Conservation (phyloP, 345 rosid species). For the Kandelia obovata region DNA sequence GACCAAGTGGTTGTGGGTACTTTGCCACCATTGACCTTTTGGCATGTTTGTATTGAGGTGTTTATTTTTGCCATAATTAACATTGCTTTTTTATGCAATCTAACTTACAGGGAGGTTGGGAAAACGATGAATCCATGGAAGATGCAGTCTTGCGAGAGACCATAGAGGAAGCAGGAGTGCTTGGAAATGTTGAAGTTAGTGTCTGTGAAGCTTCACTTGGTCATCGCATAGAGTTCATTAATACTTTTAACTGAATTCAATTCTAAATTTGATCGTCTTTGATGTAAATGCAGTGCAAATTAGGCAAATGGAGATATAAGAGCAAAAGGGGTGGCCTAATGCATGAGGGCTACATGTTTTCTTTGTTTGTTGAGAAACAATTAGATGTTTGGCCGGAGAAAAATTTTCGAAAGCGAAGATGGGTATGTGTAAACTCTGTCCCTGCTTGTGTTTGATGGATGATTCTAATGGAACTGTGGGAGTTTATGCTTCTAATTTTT, state of each 20-base stretch:
- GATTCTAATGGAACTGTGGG: neutral
- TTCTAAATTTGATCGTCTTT: neutral
- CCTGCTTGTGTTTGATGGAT: neutral
- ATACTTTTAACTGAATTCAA: neutral
- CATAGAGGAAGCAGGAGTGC: conserved; percentile 55
- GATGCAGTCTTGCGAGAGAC: conserved; percentile 55
- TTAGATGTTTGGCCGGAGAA: conserved; percentile 55
- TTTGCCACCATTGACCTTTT: neutral
- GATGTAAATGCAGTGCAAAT: conserved; percentile 23
- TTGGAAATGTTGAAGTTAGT: conserved; percentile 42
- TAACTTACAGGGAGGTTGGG: conserved; percentile 55
- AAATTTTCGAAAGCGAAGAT: conserved; percentile 36
- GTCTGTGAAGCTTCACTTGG: neutral
- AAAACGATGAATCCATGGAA: conserved; percentile 51
- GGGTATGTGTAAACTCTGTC: conserved; percentile 33
- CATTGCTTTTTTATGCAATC: neutral
- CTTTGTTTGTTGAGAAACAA: conserved; percentile 42
- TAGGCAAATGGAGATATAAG: conserved; percentile 51
- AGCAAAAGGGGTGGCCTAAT: conserved; percentile 47
- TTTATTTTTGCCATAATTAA: neutral
- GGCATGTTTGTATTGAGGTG: neutral
- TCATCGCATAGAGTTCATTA: neutral
- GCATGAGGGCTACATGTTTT: conserved; percentile 54
- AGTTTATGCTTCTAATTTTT: neutral
- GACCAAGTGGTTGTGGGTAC: neutral